Conservation (phyloP, 192 early-diverging fungal genomes). For the Geosiphon pyriformis region DNA sequence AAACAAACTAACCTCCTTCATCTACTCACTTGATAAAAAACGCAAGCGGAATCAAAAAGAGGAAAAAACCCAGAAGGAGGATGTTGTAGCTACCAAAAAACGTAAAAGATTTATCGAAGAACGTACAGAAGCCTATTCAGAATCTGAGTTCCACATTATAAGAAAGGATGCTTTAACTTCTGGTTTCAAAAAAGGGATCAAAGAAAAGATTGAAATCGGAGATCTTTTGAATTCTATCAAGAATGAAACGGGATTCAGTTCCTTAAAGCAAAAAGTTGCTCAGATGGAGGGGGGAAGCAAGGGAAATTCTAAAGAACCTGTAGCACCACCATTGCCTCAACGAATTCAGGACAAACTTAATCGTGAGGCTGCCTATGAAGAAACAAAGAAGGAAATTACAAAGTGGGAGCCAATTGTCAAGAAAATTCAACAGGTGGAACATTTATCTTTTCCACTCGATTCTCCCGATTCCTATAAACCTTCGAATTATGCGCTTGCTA, state of each 20-base stretch:
- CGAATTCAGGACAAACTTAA: conserved; percentile 81
- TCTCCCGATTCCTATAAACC: conserved; percentile 27
- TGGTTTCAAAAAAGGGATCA: conserved; percentile 35
- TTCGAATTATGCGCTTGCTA: conserved; percentile 53
- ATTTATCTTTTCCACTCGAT: conserved; percentile 69
- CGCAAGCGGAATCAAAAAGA: conserved; percentile 34
- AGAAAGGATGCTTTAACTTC: conserved; percentile 32
- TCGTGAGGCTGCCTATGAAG: conserved; percentile 79
- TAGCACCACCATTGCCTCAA: conserved; percentile 75
- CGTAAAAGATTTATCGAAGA: conserved; percentile 53
- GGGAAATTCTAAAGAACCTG: conserved; percentile 40
- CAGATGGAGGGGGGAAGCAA: conserved; percentile 43
- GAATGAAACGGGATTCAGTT: conserved; percentile 56
- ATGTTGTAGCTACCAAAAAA: conserved; percentile 27
- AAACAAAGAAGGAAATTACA: conserved; percentile 72
- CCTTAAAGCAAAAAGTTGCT: conserved; percentile 59
- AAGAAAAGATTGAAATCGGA: conserved; percentile 64
- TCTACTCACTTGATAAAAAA: conserved; percentile 61
- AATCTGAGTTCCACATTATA: conserved; percentile 67
- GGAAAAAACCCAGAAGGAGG: conserved; percentile 26
- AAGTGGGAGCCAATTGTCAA: conserved; percentile 84
- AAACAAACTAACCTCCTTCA: conserved; percentile 55
- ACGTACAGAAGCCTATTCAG: conserved; percentile 63
- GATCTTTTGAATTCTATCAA: conserved; percentile 70
- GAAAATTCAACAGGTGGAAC: conserved; percentile 78